phyloP scores from a whole-genome alignment of 768 basidiomycete genomes.

The Termitomyces sp. region DNA sequence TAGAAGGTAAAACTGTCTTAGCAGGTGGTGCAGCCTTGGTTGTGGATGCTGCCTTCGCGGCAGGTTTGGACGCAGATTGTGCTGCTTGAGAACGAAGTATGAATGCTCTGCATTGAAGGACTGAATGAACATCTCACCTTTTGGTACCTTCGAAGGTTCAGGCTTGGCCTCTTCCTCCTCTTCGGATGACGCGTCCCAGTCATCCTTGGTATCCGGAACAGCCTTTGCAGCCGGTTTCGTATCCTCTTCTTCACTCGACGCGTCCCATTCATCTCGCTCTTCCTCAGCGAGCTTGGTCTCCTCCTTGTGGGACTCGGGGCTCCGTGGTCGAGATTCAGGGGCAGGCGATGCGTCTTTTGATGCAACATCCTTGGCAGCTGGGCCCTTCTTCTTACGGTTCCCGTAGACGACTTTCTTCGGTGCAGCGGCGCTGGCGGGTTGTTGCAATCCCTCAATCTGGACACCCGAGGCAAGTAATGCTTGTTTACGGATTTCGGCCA shows the following conservation, averaged over 20 bases:
- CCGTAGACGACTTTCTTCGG: conserved; percentile 80
- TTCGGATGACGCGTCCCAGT: conserved; percentile 69
- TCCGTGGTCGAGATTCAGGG: conserved; percentile 47
- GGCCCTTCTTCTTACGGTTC: conserved; percentile 74
- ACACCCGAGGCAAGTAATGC: conserved; percentile 88
- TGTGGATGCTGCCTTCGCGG: conserved; percentile 18
- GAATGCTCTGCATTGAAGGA: not conserved
- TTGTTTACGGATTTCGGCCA: conserved; percentile 85
- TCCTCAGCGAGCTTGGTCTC: conserved; percentile 20
- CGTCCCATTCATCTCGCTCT: conserved; percentile 57
- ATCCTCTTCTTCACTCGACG: conserved; percentile 52
- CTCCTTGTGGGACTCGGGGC: conserved; percentile 30
- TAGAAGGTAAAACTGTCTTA: not conserved
- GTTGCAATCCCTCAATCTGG: conserved; percentile 84
- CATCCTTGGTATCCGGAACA: conserved; percentile 13
- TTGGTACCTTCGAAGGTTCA: conserved; percentile 6
- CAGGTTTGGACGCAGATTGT: conserved; percentile 13
- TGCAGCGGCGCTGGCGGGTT: conserved; percentile 34
- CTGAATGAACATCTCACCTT: conserved; percentile 1
- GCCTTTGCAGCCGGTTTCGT: conserved; percentile 18
- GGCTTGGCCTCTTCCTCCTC: conserved; percentile 37
- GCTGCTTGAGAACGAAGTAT: not conserved
- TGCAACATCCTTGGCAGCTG: conserved; percentile 33
- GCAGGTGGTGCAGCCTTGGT: conserved; percentile 9
- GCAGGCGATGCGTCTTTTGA: conserved; percentile 50